phyloP scores from a whole-genome alignment of 106 monocot genomes.

The Posidonia australis region DNA sequence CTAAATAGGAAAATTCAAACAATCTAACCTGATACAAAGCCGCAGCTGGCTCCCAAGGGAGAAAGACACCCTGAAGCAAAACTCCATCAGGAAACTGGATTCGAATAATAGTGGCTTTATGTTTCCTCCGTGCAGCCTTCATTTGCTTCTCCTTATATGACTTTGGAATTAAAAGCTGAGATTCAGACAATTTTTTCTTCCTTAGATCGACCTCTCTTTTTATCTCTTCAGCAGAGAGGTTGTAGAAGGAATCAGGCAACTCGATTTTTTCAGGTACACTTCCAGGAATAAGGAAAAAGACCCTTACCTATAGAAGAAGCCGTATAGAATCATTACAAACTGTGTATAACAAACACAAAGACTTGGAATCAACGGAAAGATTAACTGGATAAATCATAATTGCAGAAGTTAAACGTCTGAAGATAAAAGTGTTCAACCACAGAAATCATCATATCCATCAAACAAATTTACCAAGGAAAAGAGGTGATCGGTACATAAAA shows the following conservation, averaged over 20 bases:
- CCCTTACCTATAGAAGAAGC: conserved; percentile 38
- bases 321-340: conserved; percentile 1
- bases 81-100: conserved; percentile 94
- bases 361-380: background rate
- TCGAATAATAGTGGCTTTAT: conserved; percentile 48
- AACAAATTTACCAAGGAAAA: too few relatives aligned
- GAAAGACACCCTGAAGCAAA: conserved; percentile 74
- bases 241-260: conserved; percentile 76
- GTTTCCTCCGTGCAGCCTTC: conserved; percentile 40
- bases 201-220: conserved; percentile 62
- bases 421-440: too few relatives aligned
- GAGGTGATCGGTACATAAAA: too few relatives aligned
- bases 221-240: conserved; percentile 52
- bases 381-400: too few relatives aligned
- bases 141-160: conserved; percentile 87
- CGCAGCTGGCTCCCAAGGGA: conserved; percentile 61
- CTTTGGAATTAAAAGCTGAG: conserved; percentile 79
- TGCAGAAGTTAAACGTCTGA: too few relatives aligned
- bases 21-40: conserved; percentile 66
- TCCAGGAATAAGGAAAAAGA: conserved; percentile 75
- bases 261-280: conserved; percentile 61
- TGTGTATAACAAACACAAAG: background rate
- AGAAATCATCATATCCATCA: too few relatives aligned
- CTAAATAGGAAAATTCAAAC: background rate
- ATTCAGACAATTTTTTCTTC: conserved; percentile 72